Base-by-base conservation (phyloP, 352 stramenopile genomes). In the Globisporangium okanoganense region DNA sequence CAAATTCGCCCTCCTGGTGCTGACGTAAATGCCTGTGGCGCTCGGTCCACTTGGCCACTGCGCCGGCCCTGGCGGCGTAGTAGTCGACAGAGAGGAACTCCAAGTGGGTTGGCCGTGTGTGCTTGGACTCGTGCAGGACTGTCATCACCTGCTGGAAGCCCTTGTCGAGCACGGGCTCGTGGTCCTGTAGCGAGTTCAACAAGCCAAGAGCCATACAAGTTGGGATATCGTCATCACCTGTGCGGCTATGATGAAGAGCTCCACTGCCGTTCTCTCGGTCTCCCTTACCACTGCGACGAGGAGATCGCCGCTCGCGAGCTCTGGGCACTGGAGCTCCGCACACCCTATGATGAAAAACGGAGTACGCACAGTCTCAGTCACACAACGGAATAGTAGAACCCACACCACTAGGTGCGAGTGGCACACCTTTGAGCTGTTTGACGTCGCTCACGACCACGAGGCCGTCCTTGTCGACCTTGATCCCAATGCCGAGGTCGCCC, bases 1-100 rank as follows among this genome's bases (percentile, higher is more conserved):
- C 70, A 43, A 80, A 80, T 58, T 80, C 72, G 40, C 72, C 72
- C 40, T 75, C 72, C 18, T 52, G 59, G 0, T 33, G 22, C 29
- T n/a, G n/a, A n/a, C n/a, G n/a, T n/a, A 6, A 33, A n/a, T 50
- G 38, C 6, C 33, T 75, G 58, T 1, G 44, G 24, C 41, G 62
- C 27, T 22, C 43, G 55, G 7, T 40, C 72, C 72, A 80, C 38
- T 58, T 61, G 14, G 43, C 36, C 3, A 80, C 65, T 8, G 61
- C 62, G 5, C 51, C 38, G 2, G 55, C 62, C 1, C 62, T 52
- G n/a, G 55, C 60, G 14, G 64, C 54, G 43, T 69, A 77, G 10
- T 59, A 65, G 14, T 66, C 70, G 20, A 72, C 56, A 7, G 22
- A 58, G 1, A 80, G 48, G 40, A 80, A 78, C 41, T 70, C 67